A percentile compares a stretch with the other conserved stretches of the same genome.
These are phyloP conservation scores for carrot (Daucus carota) DNA, from an alignment of 129 eudicot species.

Conservation along the genomic window DH1_v3.0 NC_030387.2:37598501-37599000, in stretches of 20 bases:
- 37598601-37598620: slow-evolving; percentile 17
- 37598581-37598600: background rate
- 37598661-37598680: too few species aligned
- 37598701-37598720: slow-evolving; percentile 17
- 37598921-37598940: background rate
- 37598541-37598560: background rate
- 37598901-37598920: slow-evolving; percentile 10
- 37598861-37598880: background rate
- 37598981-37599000: background rate
- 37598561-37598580: background rate
- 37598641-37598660: too few species aligned
- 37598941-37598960: background rate
- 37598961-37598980: too few species aligned
- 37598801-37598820: background rate
- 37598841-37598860: background rate
- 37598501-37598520: background rate
- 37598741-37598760: slow-evolving; percentile 20
- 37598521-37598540: background rate
- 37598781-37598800: slow-evolving; percentile 3
- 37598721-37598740: slow-evolving; percentile 22
- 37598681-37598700: slow-evolving; percentile 33
- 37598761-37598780: slow-evolving; percentile 5
- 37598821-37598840: slow-evolving; percentile 1
- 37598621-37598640: too few species aligned
- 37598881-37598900: slow-evolving; percentile 1